Evolutionary conservation across 1,284 basidiomycete genomes (phyloP).

Genomic region (Cryptococcus jaspeensis): DNA sequence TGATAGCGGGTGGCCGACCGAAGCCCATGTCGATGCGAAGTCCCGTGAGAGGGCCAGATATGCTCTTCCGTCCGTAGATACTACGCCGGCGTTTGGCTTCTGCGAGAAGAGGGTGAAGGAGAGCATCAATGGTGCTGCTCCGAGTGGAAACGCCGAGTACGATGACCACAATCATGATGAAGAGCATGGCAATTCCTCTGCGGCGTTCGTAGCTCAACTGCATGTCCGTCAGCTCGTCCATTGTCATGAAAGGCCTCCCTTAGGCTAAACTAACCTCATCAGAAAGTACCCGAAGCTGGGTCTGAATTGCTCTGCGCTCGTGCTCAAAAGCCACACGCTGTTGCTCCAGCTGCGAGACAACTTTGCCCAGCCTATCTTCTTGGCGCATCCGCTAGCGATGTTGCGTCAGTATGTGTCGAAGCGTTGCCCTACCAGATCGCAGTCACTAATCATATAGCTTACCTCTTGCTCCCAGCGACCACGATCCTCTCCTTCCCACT

Average conservation of each 20-base stretch:
- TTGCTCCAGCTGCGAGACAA: constrained; percentile 42
- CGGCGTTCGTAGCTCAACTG: constrained; percentile 43
- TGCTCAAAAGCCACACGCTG: constrained; percentile 34
- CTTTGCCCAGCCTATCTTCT: constrained; percentile 40
- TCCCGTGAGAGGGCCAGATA: constrained; percentile 36
- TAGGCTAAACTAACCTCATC: constrained; percentile 31
- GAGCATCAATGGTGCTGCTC: constrained; percentile 34
- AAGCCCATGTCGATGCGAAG: constrained; percentile 36
- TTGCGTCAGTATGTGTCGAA: not conserved
- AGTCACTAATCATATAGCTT: constrained; percentile 4
- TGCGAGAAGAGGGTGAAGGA: constrained; percentile 35
- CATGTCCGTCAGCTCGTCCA: not conserved
- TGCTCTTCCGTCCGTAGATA: constrained; percentile 9
- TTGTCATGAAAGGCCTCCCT: not conserved
- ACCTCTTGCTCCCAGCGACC: constrained; percentile 39
- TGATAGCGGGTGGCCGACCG: constrained; percentile 27
- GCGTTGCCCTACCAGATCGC: not conserved
- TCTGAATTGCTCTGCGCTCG: constrained; percentile 31
- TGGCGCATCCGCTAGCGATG: constrained; percentile 36
- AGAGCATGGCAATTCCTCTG: constrained; percentile 41
- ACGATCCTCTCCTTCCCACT: constrained; percentile 27
- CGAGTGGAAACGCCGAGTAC: constrained; percentile 34
- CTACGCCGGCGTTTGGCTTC: constrained; percentile 29
- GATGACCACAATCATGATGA: constrained; percentile 40
- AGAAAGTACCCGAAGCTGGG: constrained; percentile 35